These are phyloP conservation scores for Leccinellum albellum DNA, from an alignment of 768 basidiomycete species.

Conservation along the genomic window DNA sequence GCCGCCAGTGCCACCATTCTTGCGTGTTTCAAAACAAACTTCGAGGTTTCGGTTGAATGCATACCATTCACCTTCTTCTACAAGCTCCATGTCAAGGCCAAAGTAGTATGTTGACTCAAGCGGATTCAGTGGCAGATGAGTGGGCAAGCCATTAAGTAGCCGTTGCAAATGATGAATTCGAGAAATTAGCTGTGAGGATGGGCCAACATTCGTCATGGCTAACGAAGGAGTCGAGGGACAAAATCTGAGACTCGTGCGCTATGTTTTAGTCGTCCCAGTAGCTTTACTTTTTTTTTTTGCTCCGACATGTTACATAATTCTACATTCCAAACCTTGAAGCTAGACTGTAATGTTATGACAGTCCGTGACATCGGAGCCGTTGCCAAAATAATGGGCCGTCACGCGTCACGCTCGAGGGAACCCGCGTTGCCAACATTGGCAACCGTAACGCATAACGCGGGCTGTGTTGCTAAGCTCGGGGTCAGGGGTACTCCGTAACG, in stretches of 20 bases:
- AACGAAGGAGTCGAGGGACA: background rate
- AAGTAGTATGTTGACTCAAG: too few relatives aligned
- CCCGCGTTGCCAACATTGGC: background rate
- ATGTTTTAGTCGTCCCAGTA: background rate
- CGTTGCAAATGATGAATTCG: too few relatives aligned
- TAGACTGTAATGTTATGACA: background rate
- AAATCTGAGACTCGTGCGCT: background rate
- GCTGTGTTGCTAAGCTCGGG: background rate
- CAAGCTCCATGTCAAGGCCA: too few relatives aligned
- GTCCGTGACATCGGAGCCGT: background rate
- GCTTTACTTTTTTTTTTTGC: background rate
- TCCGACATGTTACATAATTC: background rate
- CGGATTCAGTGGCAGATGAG: too few relatives aligned
- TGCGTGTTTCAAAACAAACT: too few relatives aligned
- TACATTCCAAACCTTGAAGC: background rate
- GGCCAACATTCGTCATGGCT: too few relatives aligned
- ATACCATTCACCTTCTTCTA: too few relatives aligned
- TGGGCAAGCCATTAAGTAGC: too few relatives aligned
- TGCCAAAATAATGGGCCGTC: background rate
- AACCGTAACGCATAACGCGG: background rate
- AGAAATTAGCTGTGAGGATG: too few relatives aligned
- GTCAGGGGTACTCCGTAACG: background rate
- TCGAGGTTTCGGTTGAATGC: too few relatives aligned
- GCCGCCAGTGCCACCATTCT: too few relatives aligned
- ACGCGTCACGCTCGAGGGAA: background rate